Evolutionary conservation across 164 flowering plant species (phyloP).

Genomic region (Liriodendron chinense): DNA sequence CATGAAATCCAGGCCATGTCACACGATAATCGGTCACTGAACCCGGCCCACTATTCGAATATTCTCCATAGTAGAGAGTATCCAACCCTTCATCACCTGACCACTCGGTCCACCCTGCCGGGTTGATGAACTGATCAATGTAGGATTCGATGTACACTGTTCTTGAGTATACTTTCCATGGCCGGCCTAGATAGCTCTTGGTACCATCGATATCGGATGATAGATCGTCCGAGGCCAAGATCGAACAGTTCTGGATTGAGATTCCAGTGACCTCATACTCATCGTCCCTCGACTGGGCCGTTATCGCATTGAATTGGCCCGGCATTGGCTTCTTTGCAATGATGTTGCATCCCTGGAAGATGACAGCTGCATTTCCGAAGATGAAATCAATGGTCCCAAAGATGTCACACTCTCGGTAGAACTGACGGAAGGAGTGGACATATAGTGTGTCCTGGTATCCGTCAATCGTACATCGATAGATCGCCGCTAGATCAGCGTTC

Average conservation of each 20-base stretch:
- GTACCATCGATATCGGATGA: constrained; percentile 22
- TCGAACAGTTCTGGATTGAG: constrained; percentile 71
- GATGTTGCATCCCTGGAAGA: constrained; percentile 66
- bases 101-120: constrained; percentile 71
- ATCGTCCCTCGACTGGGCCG: constrained; percentile 62
- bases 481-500: constrained; percentile 64
- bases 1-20: constrained; percentile 62
- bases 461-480: constrained; percentile 50
- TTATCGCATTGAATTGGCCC: constrained; percentile 61
- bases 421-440: constrained; percentile 78
- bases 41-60: constrained; percentile 62
- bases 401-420: constrained; percentile 79
- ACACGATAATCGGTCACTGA: constrained; percentile 50
- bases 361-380: constrained; percentile 81
- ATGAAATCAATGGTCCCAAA: constrained; percentile 80
- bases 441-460: constrained; percentile 83
- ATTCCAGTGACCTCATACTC: constrained; percentile 70
- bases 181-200: constrained; percentile 75
- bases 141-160: constrained; percentile 63
- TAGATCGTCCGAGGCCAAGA: constrained; percentile 53
- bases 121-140: constrained; percentile 56
- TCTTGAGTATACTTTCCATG: constrained; percentile 64
- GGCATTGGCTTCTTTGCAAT: constrained; percentile 55
- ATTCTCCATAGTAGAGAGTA: constrained; percentile 76
- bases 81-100: constrained; percentile 37